phyloP scores from a whole-genome alignment of 2,329 filamentous ascomycete genomes.

The Stagonosporopsis vannaccii region DNA sequence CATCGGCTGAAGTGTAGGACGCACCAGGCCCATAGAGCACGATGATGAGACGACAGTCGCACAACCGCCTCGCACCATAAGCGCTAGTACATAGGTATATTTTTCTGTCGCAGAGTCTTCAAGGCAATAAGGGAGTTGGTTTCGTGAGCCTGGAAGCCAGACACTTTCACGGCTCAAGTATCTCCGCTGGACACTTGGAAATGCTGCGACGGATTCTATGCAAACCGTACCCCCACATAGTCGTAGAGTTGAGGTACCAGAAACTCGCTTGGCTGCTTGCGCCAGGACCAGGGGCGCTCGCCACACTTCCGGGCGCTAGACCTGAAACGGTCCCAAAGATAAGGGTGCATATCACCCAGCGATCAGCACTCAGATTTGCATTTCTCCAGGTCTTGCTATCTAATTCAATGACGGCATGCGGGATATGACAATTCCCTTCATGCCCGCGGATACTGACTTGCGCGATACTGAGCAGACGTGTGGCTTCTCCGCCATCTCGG shows the following conservation, averaged over 20 bases:
- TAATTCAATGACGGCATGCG: slow-evolving; percentile 28
- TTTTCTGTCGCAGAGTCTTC: not conserved
- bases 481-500: slow-evolving; percentile 24
- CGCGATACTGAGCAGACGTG: slow-evolving; percentile 16
- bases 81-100: not conserved
- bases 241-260: slow-evolving; percentile 16
- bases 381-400: slow-evolving; percentile 17
- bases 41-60: slow-evolving; percentile 6
- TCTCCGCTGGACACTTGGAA: slow-evolving; percentile 26
- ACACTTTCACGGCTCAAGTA: slow-evolving; percentile 14
- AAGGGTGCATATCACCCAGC: slow-evolving; percentile 41
- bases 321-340: slow-evolving; percentile 39
- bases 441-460: not conserved
- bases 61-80: slow-evolving; percentile 12
- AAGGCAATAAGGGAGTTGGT: not conserved
- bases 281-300: not conserved
- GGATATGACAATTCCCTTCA: slow-evolving; percentile 19
- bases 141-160: not conserved
- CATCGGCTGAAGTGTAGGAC: not conserved
- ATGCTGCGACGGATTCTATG: not conserved
- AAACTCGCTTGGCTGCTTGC: slow-evolving; percentile 20
- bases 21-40: not conserved
- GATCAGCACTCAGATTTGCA: slow-evolving; percentile 26
- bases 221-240: slow-evolving; percentile 25
- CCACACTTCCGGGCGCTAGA: slow-evolving; percentile 27